Base-by-base conservation (phyloP, 2,329 filamentous ascomycete species). In the Sarocladium kiliense region DNA sequence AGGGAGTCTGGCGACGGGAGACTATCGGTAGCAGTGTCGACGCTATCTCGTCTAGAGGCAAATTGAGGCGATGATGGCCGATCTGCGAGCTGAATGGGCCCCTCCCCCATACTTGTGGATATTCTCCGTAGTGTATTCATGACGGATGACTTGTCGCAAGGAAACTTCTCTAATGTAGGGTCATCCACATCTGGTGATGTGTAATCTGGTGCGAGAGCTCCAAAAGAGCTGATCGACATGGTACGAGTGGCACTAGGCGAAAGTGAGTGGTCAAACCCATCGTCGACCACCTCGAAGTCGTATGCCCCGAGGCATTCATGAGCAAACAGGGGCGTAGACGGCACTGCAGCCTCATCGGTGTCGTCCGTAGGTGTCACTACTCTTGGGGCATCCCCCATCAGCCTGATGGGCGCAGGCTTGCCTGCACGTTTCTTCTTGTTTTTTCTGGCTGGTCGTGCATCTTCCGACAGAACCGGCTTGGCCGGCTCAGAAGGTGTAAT, bases 111-210 rank as follows among this genome's bases (percentile, higher is more conserved):
- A 41, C 74, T 72, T 0, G 74, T 76, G 55, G 74, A 73, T 14
- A 80, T 71, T 53, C 73, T 74, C 6, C 74, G 72, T 14, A 80
- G 67, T 1, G 73, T 68, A 49, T 74, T 69, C 12, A 79, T 64
- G 51, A 80, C 76, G 5, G 73, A 74, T 0, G 68, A 65, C 16
- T 70, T 68, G 53, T 73, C 72, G 1, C 71, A 77, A 2, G 77
- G 77, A 58, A 80, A 79, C 18, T 63, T 67, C 58, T 79, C 77
- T 9, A 80, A 63, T 0, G 72, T 77, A 1, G 77, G 77, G 51
- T 80, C 77, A 47, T 74, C 69, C 2, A 74, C 57, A 49, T 79
- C 77, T 25, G 54, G 3, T 16, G 30, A 26, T 7, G 25, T 21
- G 16, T 55, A 32, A 23, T 53, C 23, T 30, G 30, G 34, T 7